phyloP scores from a whole-genome alignment of 1,284 basidiomycete species.

The Ceratobasidium sp. region DNA sequence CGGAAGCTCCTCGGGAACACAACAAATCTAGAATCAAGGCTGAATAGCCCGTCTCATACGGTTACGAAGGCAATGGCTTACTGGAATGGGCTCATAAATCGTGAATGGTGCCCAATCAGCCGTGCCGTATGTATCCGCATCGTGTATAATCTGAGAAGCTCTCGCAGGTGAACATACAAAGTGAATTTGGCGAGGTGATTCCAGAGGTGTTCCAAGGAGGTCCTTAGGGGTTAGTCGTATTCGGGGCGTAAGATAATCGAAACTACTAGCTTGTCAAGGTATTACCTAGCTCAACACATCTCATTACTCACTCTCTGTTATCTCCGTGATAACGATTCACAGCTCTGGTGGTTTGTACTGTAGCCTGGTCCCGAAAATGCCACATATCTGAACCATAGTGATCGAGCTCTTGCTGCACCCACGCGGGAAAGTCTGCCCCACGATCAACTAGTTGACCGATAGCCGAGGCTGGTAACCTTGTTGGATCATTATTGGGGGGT shows the following conservation, averaged over 20 bases:
- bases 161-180: constrained; percentile 88
- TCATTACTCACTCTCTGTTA: constrained; percentile 71
- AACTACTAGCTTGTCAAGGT: constrained; percentile 68
- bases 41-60: constrained; percentile 48
- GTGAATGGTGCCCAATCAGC: constrained; percentile 73
- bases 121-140: constrained; percentile 65
- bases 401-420: constrained; percentile 71
- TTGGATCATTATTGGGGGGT: constrained; percentile 51
- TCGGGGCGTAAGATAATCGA: constrained; percentile 84
- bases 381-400: constrained; percentile 84
- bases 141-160: constrained; percentile 75
- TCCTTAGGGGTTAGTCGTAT: constrained; percentile 80
- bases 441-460: constrained; percentile 89
- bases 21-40: constrained; percentile 72
- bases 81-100: constrained; percentile 90
- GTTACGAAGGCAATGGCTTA: constrained; percentile 59
- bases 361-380: constrained; percentile 75
- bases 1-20: constrained; percentile 82
- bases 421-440: constrained; percentile 81
- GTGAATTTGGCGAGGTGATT: constrained; percentile 76
- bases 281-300: no score
- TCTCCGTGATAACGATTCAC: constrained; percentile 85
- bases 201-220: constrained; percentile 68
- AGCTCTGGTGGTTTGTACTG: constrained; percentile 76
- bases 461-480: constrained; percentile 72